A percentile compares a stretch with the other conserved stretches of the same genome.
phyloP scores from a whole-genome alignment of 495 filamentous ascomycete species.

The Apodospora peruviana region DNA sequence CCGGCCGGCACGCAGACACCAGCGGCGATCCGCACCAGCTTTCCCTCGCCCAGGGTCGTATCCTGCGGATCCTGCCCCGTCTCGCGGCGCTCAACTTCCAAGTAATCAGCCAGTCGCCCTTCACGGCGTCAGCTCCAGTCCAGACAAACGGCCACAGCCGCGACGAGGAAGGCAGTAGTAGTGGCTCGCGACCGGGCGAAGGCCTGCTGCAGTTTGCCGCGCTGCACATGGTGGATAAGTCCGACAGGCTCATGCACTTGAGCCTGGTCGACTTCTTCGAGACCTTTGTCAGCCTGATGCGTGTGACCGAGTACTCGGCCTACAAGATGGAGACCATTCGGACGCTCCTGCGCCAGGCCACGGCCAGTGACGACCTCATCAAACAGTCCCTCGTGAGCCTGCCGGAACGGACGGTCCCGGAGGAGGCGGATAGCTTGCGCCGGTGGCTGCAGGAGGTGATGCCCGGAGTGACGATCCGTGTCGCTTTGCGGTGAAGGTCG shows the following conservation, averaged over 20 bases:
- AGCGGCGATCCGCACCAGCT: constrained; percentile 50
- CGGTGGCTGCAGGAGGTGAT: constrained; percentile 34
- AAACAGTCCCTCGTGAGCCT: constrained; percentile 34
- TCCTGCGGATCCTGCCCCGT: constrained; percentile 65
- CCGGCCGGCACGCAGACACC: constrained; percentile 35
- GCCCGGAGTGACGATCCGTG: constrained; percentile 12
- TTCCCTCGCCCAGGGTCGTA: constrained; percentile 70
- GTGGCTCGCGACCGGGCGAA: constrained; percentile 11
- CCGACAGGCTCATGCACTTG: constrained; percentile 75
- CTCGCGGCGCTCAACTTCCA: constrained; percentile 61
- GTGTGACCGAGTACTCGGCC: constrained; percentile 35
- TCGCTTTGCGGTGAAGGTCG: constrained; percentile 12
- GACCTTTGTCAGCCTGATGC: constrained; percentile 52
- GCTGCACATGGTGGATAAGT: constrained; percentile 65
- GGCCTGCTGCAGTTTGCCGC: constrained; percentile 74
- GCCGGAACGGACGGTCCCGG: constrained; percentile 37
- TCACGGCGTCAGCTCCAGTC: constrained; percentile 54
- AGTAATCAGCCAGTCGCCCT: constrained; percentile 51
- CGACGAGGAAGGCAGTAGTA: background rate
- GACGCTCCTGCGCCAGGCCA: constrained; percentile 32
- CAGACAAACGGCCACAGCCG: constrained; percentile 23
- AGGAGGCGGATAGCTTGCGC: constrained; percentile 36
- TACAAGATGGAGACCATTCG: constrained; percentile 36
- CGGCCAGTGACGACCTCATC: constrained; percentile 32
- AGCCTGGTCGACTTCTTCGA: constrained; percentile 72